Conservation (phyloP, 306 rosid genomes). For the Betula pendula region DNA sequence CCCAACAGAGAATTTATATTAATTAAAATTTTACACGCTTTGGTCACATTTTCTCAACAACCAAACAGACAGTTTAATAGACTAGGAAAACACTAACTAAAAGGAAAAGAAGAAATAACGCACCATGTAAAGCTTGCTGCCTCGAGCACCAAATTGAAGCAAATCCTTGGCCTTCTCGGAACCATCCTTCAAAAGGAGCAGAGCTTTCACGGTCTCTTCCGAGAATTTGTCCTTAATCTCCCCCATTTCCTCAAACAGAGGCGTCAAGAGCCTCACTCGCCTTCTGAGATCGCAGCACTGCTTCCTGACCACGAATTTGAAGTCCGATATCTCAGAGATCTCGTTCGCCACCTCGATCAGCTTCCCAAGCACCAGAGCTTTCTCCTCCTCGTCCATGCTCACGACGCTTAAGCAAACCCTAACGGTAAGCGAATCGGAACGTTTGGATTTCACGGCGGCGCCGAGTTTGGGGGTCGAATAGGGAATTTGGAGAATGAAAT, state of each 20-base stretch:
- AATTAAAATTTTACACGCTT: background rate
- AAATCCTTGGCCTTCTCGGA: slow-evolving; percentile 23
- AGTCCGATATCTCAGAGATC: slow-evolving; percentile 28
- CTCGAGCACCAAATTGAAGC: slow-evolving; percentile 25
- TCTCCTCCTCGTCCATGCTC: background rate
- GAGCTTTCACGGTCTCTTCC: slow-evolving; percentile 7
- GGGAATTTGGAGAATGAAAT: too few species aligned
- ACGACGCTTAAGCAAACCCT: background rate
- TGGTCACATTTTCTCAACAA: background rate
- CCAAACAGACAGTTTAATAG: background rate
- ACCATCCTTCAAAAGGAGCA: slow-evolving; percentile 19
- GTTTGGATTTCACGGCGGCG: background rate
- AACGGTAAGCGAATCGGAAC: background rate
- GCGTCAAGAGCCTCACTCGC: slow-evolving; percentile 34
- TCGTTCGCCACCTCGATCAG: slow-evolving; percentile 17
- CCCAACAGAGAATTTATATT: background rate
- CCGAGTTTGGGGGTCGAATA: too few species aligned
- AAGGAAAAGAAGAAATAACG: background rate
- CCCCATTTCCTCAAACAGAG: slow-evolving; percentile 33
- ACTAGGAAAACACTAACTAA: background rate
- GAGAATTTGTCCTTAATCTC: background rate
- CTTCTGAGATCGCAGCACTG: slow-evolving; percentile 39
- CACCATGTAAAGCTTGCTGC: slow-evolving; percentile 46
- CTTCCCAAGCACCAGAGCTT: background rate
- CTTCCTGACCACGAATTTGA: slow-evolving; percentile 26